Evolutionary conservation across 352 stramenopile species (phyloP).

Genomic region (Globisporangium alternatum): DNA sequence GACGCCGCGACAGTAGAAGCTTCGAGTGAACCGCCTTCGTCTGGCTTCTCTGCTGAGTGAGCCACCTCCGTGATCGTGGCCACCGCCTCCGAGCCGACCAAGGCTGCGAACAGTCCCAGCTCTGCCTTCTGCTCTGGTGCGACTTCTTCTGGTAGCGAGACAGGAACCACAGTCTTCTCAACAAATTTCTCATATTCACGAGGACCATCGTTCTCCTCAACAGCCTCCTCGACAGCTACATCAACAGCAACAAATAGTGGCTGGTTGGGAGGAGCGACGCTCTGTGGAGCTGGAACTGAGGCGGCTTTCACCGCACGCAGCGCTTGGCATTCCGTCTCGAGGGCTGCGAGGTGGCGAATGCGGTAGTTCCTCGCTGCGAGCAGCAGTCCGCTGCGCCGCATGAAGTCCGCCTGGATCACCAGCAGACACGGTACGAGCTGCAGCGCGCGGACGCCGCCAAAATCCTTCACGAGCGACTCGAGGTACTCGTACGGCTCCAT

Average conservation of each 20-base stretch:
- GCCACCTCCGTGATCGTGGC: neutral
- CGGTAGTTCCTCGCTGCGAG: conserved; percentile 50
- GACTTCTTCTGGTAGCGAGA: neutral
- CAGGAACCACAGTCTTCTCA: neutral
- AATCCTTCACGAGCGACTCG: conserved; percentile 56
- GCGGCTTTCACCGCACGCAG: conserved; percentile 2
- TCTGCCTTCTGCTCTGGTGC: neutral
- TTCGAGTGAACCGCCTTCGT: neutral
- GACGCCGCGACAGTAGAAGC: too few relatives aligned
- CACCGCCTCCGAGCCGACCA: neutral
- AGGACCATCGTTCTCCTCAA: neutral
- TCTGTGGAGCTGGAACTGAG: neutral
- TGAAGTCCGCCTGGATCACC: conserved; percentile 54
- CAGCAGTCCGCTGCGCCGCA: conserved; percentile 56
- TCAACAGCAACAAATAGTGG: neutral
- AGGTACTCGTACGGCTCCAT: conserved; percentile 73
- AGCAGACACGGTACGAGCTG: conserved; percentile 66
- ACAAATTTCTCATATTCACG: neutral
- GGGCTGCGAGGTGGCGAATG: conserved; percentile 32
- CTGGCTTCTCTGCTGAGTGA: neutral
- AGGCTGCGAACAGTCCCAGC: neutral
- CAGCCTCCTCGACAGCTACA: neutral
- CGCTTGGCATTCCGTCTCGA: conserved; percentile 34
- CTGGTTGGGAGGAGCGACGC: neutral
- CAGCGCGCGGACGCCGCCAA: conserved; percentile 53